Base-by-base conservation (phyloP, 768 basidiomycete species). In the Leccinum disarticulatum region DNA sequence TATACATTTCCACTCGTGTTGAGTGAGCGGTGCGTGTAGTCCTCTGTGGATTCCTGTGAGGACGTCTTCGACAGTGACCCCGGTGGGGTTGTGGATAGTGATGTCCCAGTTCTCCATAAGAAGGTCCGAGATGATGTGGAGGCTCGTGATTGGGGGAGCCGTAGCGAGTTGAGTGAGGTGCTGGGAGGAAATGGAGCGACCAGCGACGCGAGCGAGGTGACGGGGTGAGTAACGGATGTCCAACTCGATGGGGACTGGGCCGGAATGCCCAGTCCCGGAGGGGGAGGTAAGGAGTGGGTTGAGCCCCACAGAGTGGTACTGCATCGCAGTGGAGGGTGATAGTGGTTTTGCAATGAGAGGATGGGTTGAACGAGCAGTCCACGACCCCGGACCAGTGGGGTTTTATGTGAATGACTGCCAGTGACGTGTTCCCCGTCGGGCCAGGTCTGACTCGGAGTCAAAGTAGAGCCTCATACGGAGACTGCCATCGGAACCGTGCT, bases 1-100 rank as follows among this genome's bases (percentile, higher is more conserved):
- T 54, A 82, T 61, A 31, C 60, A 55, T 9, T 80, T 70, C 79
- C 82, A 84, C 58, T 84, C 83, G 0, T 56, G 54, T 8, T 67
- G 73, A 14, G 63, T 73, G 55, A 85, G 72, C 6, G 74, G 80
- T 6, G 52, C 67, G 15, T 71, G 71, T 25, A 84, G 64, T 35
- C 73, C 71, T 13, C 61, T 52, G 67, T 79, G 73, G 49, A 86
- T 81, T n/a, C 79, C 77, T 2, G 74, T 57, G 4, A 87, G 70
- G 22, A 86, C 75, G 50, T 87, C 81, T n/a, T 68, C 68, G 56
- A 87, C 66, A 2, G 83, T 86, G 46, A 87, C 79, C 9, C 80
- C 81, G 0, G 66, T 64, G 7, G 75, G 70, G 63, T 80, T 82
- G n/a, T 68, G 63, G 9, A 74, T 76, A 10, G 73, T 61, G 31